Percentiles rank a stretch among this genome's conserved stretches.
Conservation (phyloP, 768 basidiomycete species). For the Nidula microcarpa region DNA sequence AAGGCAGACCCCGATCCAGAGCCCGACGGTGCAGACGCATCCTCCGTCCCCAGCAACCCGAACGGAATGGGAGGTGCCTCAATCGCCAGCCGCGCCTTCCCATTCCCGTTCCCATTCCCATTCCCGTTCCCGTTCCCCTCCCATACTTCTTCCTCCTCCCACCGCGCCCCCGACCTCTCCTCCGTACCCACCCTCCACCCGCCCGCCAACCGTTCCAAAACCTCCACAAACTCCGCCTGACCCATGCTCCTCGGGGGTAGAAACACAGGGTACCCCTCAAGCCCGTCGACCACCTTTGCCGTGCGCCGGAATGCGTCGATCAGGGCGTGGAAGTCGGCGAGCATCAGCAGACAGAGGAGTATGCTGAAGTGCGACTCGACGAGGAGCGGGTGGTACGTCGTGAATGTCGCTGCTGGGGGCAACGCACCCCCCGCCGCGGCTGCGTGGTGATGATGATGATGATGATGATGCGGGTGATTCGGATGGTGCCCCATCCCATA, state of each 20-base stretch:
- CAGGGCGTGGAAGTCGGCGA: slow-evolving; percentile 67
- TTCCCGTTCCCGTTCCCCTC: slow-evolving; percentile 43
- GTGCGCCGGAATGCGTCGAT: slow-evolving; percentile 64
- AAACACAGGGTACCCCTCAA: slow-evolving; percentile 89
- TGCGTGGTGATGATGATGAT: background rate
- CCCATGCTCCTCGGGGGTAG: slow-evolving; percentile 85
- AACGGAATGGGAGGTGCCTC: slow-evolving; percentile 30
- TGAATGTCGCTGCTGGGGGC: slow-evolving; percentile 57
- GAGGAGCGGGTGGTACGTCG: slow-evolving; percentile 87
- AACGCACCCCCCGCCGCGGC: slow-evolving; percentile 15
- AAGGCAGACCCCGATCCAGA: slow-evolving; percentile 12
- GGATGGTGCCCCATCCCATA: no score
- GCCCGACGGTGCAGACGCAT: slow-evolving; percentile 20
- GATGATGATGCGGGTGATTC: no score
- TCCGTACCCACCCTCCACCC: no score
- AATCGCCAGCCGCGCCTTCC: slow-evolving; percentile 42
- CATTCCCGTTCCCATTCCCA: slow-evolving; percentile 24
- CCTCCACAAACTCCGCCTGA: slow-evolving; percentile 86
- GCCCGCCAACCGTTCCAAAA: slow-evolving; percentile 73
- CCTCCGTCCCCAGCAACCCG: no score
- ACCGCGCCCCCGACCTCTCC: no score
- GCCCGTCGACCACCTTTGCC: slow-evolving; percentile 68
- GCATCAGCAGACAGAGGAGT: slow-evolving; percentile 70
- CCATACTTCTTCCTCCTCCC: slow-evolving; percentile 53
- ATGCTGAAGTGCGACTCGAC: slow-evolving; percentile 85